These are phyloP conservation scores for Kwoniella europaea DNA, from an alignment of 768 basidiomycete genomes.

Conservation along the genomic window DNA sequence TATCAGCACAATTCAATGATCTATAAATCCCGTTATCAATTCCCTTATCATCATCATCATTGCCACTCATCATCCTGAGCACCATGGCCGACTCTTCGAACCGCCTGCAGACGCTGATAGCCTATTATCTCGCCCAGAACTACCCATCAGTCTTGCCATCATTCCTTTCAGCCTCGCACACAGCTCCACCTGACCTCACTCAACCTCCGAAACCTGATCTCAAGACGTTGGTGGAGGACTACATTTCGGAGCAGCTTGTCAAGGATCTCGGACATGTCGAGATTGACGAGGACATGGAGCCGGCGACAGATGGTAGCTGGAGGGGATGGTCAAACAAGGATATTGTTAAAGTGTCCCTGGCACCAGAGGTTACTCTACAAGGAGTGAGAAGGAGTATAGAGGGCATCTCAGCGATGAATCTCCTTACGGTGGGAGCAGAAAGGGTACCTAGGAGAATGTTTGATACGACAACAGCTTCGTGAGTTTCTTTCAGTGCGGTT, in stretches of 20 bases:
- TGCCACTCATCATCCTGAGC: no score
- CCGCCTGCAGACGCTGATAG: conserved; percentile 35
- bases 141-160: conserved; percentile 45
- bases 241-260: conserved; percentile 22
- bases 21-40: no score
- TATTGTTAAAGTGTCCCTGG: conserved; percentile 27
- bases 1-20: no score
- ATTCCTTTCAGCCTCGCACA: conserved; percentile 39
- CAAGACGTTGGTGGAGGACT: conserved; percentile 47
- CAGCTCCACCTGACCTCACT: conserved; percentile 34
- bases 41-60: neutral
- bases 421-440: conserved; percentile 38
- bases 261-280: conserved; percentile 7
- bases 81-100: conserved; percentile 1
- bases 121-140: conserved; percentile 43
- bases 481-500: conserved; percentile 12
- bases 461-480: conserved; percentile 49
- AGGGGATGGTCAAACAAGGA: conserved; percentile 33
- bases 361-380: conserved; percentile 38
- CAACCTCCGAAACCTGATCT: conserved; percentile 48
- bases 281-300: conserved; percentile 13
- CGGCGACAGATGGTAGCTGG: conserved; percentile 34
- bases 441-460: conserved; percentile 45
- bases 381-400: conserved; percentile 46
- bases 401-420: conserved; percentile 46